A percentile compares a stretch with the other conserved stretches of the same genome.
Conservation (phyloP, 768 basidiomycete genomes). For the Pleurotus pulmonarius region DNA sequence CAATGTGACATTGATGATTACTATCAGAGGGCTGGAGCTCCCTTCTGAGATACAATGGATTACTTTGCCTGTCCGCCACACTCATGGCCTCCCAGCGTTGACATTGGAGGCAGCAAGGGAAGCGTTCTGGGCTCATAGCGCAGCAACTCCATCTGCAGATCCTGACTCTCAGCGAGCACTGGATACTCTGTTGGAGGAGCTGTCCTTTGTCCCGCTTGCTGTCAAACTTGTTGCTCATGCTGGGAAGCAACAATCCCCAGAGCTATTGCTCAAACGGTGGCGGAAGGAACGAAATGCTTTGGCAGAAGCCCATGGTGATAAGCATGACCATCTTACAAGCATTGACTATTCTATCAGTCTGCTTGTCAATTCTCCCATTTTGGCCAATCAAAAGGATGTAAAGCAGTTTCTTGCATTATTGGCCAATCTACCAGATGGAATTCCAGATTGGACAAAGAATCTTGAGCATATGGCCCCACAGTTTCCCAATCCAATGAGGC, state of each 20-base stretch:
- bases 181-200: conserved; percentile 14
- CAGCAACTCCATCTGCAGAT: conserved; percentile 15
- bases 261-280: conserved; percentile 8
- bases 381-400: not conserved
- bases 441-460: conserved; percentile 3
- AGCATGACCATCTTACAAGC: conserved; percentile 4
- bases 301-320: not conserved
- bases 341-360: conserved; percentile 7
- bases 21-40: conserved; percentile 26
- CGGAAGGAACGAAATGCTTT: conserved; percentile 5
- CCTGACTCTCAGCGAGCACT: conserved; percentile 18
- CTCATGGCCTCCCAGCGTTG: conserved; percentile 12
- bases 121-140: conserved; percentile 12
- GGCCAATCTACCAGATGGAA: conserved; percentile 2
- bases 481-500: not conserved
- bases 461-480: not conserved
- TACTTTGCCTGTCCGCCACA: conserved; percentile 16
- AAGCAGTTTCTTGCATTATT: conserved; percentile 4
- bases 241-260: conserved; percentile 7
- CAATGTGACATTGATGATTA: conserved; percentile 26
- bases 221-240: conserved; percentile 29
- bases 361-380: conserved; percentile 7
- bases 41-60: conserved; percentile 20
- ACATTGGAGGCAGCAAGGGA: conserved; percentile 16
- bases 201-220: conserved; percentile 29